phyloP scores from a whole-genome alignment of 2,329 filamentous ascomycete species.

The Exophiala phaeomuriformis region DNA sequence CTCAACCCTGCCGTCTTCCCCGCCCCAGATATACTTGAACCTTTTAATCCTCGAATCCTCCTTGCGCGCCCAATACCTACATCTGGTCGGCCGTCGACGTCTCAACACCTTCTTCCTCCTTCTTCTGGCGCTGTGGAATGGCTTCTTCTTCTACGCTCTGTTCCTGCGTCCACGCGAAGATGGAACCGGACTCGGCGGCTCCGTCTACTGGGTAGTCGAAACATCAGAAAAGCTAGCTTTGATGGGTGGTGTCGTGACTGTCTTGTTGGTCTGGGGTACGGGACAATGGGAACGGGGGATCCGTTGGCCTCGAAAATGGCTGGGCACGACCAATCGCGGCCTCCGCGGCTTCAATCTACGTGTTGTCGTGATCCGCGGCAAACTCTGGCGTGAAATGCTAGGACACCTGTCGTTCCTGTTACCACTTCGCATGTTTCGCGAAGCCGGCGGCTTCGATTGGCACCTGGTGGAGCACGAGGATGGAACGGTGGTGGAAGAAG shows the following conservation, averaged over 20 bases:
- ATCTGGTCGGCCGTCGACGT: conserved; percentile 75
- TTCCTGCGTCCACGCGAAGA: conserved; percentile 96
- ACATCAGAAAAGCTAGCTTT: conserved; percentile 84
- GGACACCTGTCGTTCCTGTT: conserved; percentile 69
- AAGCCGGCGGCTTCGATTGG: conserved; percentile 52
- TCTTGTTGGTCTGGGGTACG: conserved; percentile 81
- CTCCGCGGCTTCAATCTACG: conserved; percentile 92
- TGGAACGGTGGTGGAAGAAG: conserved; percentile 64
- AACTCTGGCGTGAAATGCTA: conserved; percentile 71
- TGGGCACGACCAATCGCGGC: conserved; percentile 80
- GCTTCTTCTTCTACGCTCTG: conserved; percentile 78
- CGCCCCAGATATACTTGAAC: conserved; percentile 96
- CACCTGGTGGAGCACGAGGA: conserved; percentile 62
- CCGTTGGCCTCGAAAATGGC: conserved; percentile 87
- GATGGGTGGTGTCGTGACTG: conserved; percentile 82
- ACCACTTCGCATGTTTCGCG: conserved; percentile 58
- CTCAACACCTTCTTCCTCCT: conserved; percentile 90
- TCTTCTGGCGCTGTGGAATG: conserved; percentile 70
- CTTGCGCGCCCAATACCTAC: conserved; percentile 84
- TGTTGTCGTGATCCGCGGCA: conserved; percentile 76
- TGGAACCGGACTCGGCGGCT: conserved; percentile 73
- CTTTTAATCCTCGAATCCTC: conserved; percentile 94
- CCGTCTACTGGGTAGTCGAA: conserved; percentile 93
- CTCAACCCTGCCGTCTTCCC: conserved; percentile 75
- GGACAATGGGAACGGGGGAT: conserved; percentile 95